Evolutionary conservation across 177 flowering plant species (phyloP).

Genomic region (Telopea speciosissima): DNA sequence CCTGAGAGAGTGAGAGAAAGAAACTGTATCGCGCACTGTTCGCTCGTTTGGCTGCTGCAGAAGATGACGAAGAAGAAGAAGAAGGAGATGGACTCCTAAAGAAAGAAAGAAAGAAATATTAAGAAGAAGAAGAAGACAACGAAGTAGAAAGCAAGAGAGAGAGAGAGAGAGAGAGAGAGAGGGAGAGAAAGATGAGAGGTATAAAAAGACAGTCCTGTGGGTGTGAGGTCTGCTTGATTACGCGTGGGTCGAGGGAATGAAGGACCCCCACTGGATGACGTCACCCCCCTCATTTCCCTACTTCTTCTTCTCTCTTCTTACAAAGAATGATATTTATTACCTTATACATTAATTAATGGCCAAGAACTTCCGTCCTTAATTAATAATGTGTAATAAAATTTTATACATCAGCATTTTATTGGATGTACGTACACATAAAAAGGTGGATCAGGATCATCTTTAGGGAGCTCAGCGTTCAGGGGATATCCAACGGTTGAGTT

Average conservation of each 20-base stretch:
- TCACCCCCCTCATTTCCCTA: conserved; percentile 21
- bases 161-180: background rate
- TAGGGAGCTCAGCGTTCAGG: too few relatives aligned
- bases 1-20: background rate
- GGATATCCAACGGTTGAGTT: too few relatives aligned
- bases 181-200: conserved; percentile 18
- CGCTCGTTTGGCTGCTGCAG: background rate
- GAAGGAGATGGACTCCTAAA: background rate
- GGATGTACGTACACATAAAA: too few relatives aligned
- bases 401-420: too few relatives aligned
- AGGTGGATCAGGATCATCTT: too few relatives aligned
- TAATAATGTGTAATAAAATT: too few relatives aligned
- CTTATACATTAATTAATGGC: too few relatives aligned
- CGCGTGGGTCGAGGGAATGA: conserved; percentile 39
- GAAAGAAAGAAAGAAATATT: too few relatives aligned
- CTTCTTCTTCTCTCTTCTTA: too few relatives aligned
- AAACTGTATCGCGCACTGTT: background rate
- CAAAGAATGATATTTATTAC: too few relatives aligned
- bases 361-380: too few relatives aligned
- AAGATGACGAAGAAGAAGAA: conserved; percentile 4
- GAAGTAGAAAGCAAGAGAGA: conserved; percentile 3
- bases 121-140: too few relatives aligned
- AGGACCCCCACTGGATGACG: conserved; percentile 16
- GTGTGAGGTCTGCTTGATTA: conserved; percentile 41
- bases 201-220: background rate